phyloP scores from a whole-genome alignment of 1,139 yeast species.

The Kodamaea derodonti region DNA sequence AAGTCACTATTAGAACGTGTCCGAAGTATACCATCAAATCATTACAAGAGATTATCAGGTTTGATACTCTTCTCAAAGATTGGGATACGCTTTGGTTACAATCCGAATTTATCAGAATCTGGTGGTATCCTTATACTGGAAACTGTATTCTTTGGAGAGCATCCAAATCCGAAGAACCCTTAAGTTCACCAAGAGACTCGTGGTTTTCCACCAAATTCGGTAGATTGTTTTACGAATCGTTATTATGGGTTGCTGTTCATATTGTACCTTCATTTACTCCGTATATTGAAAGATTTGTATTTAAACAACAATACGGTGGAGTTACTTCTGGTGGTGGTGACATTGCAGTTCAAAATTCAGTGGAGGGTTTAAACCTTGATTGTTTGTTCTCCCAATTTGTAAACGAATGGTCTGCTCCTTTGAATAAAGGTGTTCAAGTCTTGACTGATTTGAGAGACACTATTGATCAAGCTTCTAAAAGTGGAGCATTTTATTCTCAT shows the following conservation, averaged over 20 bases:
- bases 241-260: constrained; percentile 77
- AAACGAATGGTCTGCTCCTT: constrained; percentile 94
- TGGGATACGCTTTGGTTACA: constrained; percentile 83
- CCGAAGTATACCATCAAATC: constrained; percentile 83
- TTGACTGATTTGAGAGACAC: constrained; percentile 59
- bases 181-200: constrained; percentile 64
- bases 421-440: constrained; percentile 70
- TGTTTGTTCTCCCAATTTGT: constrained; percentile 93
- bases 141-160: constrained; percentile 92
- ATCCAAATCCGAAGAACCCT: constrained; percentile 58
- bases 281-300: constrained; percentile 75
- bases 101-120: constrained; percentile 84
- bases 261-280: constrained; percentile 77
- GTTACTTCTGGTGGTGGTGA: constrained; percentile 64
- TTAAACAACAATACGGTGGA: constrained; percentile 76
- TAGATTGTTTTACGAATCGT: constrained; percentile 70
- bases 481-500: constrained; percentile 74
- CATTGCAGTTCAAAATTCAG: constrained; percentile 72
- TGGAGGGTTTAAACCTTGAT: constrained; percentile 91
- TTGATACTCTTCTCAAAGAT: constrained; percentile 61
- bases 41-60: constrained; percentile 74
- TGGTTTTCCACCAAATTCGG: constrained; percentile 87
- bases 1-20: constrained; percentile 81
- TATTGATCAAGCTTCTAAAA: constrained; percentile 57
- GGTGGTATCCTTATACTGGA: constrained; percentile 97